Evolutionary conservation across 2,329 filamentous ascomycete genomes (phyloP).

Genomic region (Clonostachys sp.): DNA sequence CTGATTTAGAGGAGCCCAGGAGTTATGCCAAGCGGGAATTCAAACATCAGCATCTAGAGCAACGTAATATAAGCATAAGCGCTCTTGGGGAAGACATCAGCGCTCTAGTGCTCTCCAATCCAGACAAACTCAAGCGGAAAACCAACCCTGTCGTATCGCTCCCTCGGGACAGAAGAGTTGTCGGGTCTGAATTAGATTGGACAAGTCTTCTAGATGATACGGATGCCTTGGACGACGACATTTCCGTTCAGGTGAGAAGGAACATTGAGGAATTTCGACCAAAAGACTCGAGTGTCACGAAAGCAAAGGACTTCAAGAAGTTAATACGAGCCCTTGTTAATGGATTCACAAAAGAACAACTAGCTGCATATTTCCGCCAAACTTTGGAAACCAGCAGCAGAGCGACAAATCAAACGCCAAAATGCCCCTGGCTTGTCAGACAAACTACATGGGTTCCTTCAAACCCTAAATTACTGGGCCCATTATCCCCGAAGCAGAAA

Average conservation of each 20-base stretch:
- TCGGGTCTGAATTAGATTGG: slow-evolving; percentile 18
- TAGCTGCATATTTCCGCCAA: slow-evolving; percentile 32
- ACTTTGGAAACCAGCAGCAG: slow-evolving; percentile 1
- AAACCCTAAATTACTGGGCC: background rate
- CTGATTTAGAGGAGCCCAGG: too few relatives aligned
- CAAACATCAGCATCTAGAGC: slow-evolving; percentile 16
- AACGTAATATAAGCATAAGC: slow-evolving; percentile 19
- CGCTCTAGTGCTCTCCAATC: slow-evolving; percentile 41
- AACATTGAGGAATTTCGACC: slow-evolving; percentile 48
- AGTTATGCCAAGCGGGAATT: slow-evolving; percentile 3
- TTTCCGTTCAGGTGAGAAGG: slow-evolving; percentile 26
- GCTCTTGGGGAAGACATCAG: slow-evolving; percentile 30
- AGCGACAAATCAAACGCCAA: background rate
- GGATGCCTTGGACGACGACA: slow-evolving; percentile 6
- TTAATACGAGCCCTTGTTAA: slow-evolving; percentile 28
- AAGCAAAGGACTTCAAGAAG: slow-evolving; percentile 31
- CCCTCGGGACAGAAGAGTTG: background rate
- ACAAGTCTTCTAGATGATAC: slow-evolving; percentile 11
- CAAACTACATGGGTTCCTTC: background rate
- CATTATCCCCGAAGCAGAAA: slow-evolving; percentile 26
- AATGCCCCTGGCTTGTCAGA: background rate
- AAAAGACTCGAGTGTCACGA: slow-evolving; percentile 25
- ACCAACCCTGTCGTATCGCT: slow-evolving; percentile 1
- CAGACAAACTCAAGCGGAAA: slow-evolving; percentile 17
- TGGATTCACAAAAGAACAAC: slow-evolving; percentile 42